Percentiles rank a stretch among this genome's conserved stretches.
phyloP scores from a whole-genome alignment of 495 filamentous ascomycete species.

The Xylaria cubensis region DNA sequence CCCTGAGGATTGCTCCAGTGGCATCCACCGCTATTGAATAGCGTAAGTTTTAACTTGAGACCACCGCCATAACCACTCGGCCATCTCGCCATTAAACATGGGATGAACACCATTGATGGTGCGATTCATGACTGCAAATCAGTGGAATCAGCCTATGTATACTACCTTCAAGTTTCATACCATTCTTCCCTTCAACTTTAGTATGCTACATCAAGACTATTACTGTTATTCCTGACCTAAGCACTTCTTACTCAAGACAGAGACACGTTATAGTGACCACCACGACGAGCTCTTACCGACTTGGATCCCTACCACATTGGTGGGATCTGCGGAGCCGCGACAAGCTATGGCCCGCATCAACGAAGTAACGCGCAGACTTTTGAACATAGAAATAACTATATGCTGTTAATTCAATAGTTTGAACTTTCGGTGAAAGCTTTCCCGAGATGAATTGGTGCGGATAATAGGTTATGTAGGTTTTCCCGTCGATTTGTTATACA shows the following conservation, averaged over 20 bases:
- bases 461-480: neutral
- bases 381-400: neutral
- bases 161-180: too few species aligned
- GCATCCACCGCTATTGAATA: conserved; percentile 24
- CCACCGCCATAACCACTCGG: conserved; percentile 43
- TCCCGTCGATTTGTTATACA: neutral
- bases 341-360: neutral
- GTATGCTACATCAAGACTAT: too few species aligned
- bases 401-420: neutral
- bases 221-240: too few species aligned
- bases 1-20: conserved; percentile 41
- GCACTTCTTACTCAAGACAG: too few species aligned
- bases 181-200: too few species aligned
- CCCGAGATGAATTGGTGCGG: neutral
- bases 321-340: neutral
- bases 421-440: neutral
- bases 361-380: neutral
- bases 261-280: too few species aligned
- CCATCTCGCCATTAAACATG: conserved; percentile 29
- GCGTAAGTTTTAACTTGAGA: conserved; percentile 39
- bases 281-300: neutral
- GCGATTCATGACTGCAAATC: too few species aligned
- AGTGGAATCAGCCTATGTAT: too few species aligned
- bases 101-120: too few species aligned
- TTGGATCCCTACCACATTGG: neutral